Percentiles rank a stretch among this genome's conserved stretches.
phyloP scores from a whole-genome alignment of 768 basidiomycete species.

The Tulasnella sp. region DNA sequence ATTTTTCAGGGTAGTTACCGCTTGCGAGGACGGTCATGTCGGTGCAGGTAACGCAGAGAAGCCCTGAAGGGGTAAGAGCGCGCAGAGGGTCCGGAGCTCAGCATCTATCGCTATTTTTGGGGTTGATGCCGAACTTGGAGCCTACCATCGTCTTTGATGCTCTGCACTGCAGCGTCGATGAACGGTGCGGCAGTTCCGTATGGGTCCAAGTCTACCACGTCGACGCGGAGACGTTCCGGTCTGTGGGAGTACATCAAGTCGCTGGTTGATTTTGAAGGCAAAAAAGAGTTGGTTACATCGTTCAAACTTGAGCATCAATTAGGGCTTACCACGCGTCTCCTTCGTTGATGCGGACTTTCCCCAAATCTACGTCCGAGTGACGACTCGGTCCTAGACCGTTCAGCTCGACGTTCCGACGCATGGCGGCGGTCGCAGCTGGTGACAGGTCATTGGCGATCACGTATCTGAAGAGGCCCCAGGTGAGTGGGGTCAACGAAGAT shows the following conservation, averaged over 20 bases:
- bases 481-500: no score
- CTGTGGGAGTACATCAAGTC: constrained; percentile 88
- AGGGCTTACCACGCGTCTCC: constrained; percentile 83
- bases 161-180: constrained; percentile 90
- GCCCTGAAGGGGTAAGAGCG: constrained; percentile 51
- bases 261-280: constrained; percentile 42
- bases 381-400: constrained; percentile 62
- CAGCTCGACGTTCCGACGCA: constrained; percentile 76
- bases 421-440: constrained; percentile 73
- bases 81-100: background rate
- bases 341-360: constrained; percentile 77
- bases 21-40: constrained; percentile 92
- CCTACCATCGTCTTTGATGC: constrained; percentile 82
- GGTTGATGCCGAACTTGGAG: no score
- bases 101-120: no score
- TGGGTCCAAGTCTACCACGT: constrained; percentile 96
- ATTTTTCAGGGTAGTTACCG: constrained; percentile 94
- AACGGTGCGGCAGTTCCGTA: constrained; percentile 98
- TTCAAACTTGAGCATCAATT: background rate
- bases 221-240: constrained; percentile 65
- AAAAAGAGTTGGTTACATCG: background rate
- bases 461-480: no score
- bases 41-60: constrained; percentile 94
- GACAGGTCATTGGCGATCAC: constrained; percentile 95
- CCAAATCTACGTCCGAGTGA: constrained; percentile 32